A percentile compares a stretch with the other conserved stretches of the same genome.
Conservation (phyloP, 2,329 filamentous ascomycete species). For the Aspergillus sojae region DNA sequence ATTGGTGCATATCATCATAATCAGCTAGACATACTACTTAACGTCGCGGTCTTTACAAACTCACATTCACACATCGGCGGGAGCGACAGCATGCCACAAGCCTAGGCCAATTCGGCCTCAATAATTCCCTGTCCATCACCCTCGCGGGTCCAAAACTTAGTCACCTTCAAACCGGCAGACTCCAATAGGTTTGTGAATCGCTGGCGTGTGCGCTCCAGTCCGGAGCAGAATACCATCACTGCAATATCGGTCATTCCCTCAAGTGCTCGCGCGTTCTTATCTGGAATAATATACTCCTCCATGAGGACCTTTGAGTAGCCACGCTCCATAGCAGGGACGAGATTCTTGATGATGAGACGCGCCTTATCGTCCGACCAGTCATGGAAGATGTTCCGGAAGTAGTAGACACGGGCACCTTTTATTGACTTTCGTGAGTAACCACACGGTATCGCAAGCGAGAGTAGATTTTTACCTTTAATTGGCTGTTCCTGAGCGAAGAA, state of each 20-base stretch:
- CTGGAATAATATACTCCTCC: slow-evolving; percentile 30
- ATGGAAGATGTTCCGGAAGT: slow-evolving; percentile 35
- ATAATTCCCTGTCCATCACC: slow-evolving; percentile 25
- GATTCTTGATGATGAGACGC: slow-evolving; percentile 23
- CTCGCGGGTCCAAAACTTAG: slow-evolving; percentile 21
- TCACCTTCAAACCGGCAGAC: slow-evolving; percentile 20
- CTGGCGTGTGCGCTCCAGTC: slow-evolving; percentile 25
- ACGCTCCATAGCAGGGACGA: slow-evolving; percentile 24
- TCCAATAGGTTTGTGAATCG: slow-evolving; percentile 22
- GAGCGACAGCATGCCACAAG: neutral
- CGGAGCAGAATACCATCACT: slow-evolving; percentile 31
- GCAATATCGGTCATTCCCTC: slow-evolving; percentile 27
- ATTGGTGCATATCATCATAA: neutral
- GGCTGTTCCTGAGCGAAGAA: slow-evolving; percentile 21
- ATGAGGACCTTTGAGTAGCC: slow-evolving; percentile 30
- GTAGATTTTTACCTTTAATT: slow-evolving; percentile 7
- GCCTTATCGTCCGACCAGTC: slow-evolving; percentile 35
- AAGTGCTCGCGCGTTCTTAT: slow-evolving; percentile 22
- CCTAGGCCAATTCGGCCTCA: slow-evolving; percentile 18
- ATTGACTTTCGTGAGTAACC: neutral
- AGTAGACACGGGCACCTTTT: slow-evolving; percentile 32
- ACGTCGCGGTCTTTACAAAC: neutral
- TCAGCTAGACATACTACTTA: neutral
- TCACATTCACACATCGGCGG: no score
- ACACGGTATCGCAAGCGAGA: neutral